These are phyloP conservation scores for Sanguinoderma infundibulare DNA, from an alignment of 1,284 basidiomycete species.

Conservation along the genomic window DNA sequence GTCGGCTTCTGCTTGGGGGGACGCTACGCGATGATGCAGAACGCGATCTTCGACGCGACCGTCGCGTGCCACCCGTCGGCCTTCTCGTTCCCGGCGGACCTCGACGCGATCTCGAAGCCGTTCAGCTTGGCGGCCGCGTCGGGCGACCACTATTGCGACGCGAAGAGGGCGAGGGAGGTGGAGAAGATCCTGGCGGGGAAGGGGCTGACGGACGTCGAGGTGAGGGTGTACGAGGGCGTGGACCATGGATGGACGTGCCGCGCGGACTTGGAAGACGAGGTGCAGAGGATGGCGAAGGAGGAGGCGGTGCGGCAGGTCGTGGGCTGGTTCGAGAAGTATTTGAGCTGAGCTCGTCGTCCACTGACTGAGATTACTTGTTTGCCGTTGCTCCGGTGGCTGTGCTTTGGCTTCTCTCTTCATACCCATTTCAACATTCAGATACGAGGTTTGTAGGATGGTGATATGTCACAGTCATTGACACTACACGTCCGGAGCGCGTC, in stretches of 20 bases:
- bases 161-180: constrained; percentile 21
- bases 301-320: constrained; percentile 27
- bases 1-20: constrained; percentile 34
- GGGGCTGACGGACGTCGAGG: constrained; percentile 26
- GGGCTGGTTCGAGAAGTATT: constrained; percentile 27
- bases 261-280: constrained; percentile 19
- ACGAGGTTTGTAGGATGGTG: not conserved
- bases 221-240: constrained; percentile 29
- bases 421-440: not conserved
- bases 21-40: constrained; percentile 31
- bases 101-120: constrained; percentile 22
- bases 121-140: constrained; percentile 28
- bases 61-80: constrained; percentile 30
- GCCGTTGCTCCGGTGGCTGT: not conserved
- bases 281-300: constrained; percentile 28
- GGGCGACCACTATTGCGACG: constrained; percentile 16
- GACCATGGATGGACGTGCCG: constrained; percentile 30
- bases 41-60: constrained; percentile 28
- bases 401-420: not conserved
- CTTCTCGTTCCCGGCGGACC: constrained; percentile 28
- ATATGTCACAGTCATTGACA: too few relatives aligned
- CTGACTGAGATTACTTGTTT: not conserved
- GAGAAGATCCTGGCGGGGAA: constrained; percentile 23
- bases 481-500: too few relatives aligned
- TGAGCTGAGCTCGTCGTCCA: too few relatives aligned